Base-by-base conservation (phyloP, 345 rosid genomes). In the Lenwebbia sp. region DNA sequence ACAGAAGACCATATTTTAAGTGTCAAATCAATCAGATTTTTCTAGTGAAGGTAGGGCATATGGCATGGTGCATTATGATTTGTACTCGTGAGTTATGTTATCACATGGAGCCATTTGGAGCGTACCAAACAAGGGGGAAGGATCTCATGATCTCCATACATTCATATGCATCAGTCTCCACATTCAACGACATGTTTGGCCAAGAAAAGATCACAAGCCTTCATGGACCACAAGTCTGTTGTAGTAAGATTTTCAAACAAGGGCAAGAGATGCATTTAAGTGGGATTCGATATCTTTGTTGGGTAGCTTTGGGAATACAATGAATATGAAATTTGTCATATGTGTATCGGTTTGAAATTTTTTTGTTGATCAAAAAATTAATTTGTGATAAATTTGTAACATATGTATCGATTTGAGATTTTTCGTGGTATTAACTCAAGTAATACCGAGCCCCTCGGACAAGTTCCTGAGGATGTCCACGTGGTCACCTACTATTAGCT, bases 131-230 rank as follows among this genome's bases (percentile, higher is more conserved):
- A 52, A 2, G 21, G 8, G 44, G 8, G 44, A 75, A 70, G 13
- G 58, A 86, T 76, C 85, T 84, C 53, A 57, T 57, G 76, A 84
- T 84, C 85, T 84, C 19, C 85, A 57, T 84, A 40, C 54, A 84
- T 44, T 57, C 51, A 57, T 15, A 56, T 41, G 76, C 54, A 25
- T 23, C 76, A 33, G 78, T 40, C 44, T 17, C 78, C 78, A 19
- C 78, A 40, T 33, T 40, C 78, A 70, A 33, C 33, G 21, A 49
- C 51, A 33, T 2, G 44, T 0, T 22, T 33, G 78, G 78, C 47
- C 44, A 8, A 70, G 25, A 65, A 17, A 17, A 17, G 25, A 70
- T 17, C 44, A 33, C 78, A 8, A 65, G 44, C 23, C 44, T 65
- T 33, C 23, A 8, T 8, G 44, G 78, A 33, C 44, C 78, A 8